These are phyloP conservation scores for Powellomyces hirtus DNA, from an alignment of 192 early-diverging fungal genomes.

Conservation along the genomic window DNA sequence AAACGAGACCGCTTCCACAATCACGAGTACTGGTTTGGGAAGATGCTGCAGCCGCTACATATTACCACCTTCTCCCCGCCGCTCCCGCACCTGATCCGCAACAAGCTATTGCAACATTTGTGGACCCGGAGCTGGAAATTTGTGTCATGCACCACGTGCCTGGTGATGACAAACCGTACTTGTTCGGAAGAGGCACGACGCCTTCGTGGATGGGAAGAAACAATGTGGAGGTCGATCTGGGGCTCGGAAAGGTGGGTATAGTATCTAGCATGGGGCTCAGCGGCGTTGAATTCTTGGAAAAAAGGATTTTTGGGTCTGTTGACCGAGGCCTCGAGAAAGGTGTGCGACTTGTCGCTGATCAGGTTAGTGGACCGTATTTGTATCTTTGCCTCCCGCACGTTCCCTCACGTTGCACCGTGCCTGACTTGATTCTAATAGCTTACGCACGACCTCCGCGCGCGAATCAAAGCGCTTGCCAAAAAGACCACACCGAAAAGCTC, in stretches of 20 bases:
- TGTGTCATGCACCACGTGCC: slow-evolving; percentile 19
- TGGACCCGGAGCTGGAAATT: slow-evolving; percentile 11
- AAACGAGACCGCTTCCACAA: slow-evolving; percentile 16
- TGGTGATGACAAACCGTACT: background rate
- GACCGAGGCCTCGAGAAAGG: background rate
- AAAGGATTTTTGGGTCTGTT: too few relatives aligned
- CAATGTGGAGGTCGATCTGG: background rate
- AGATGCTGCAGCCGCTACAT: background rate
- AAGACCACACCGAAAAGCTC: background rate
- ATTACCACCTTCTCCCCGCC: background rate
- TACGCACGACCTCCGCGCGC: slow-evolving; percentile 25
- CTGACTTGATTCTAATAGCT: too few relatives aligned
- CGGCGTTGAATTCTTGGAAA: background rate
- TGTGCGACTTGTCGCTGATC: slow-evolving; percentile 17
- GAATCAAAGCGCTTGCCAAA: slow-evolving; percentile 26
- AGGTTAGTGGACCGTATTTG: slow-evolving; percentile 5
- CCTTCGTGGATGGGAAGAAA: background rate
- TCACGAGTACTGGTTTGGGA: background rate
- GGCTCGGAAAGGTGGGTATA: background rate
- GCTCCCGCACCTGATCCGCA: background rate
- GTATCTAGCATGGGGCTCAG: background rate
- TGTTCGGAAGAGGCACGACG: slow-evolving; percentile 5
- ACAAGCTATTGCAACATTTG: too few relatives aligned
- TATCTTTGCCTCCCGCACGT: too few relatives aligned
- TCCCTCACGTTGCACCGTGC: background rate